These are phyloP conservation scores for Cucurbita maxima DNA, from an alignment of 306 rosid genomes.

Conservation along the genomic window DNA sequence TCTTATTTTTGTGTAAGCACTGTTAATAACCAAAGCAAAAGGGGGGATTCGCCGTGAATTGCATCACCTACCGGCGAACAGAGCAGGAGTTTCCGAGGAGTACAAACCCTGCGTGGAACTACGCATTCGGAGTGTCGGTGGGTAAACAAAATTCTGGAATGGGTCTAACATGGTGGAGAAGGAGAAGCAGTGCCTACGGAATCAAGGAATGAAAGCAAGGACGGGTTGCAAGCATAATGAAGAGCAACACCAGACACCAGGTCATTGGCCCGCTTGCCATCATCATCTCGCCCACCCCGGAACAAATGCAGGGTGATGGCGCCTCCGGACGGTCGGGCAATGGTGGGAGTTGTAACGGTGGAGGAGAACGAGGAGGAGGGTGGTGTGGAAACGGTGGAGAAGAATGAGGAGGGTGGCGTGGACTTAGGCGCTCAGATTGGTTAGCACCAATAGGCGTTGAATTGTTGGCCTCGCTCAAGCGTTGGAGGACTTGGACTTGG, in stretches of 20 bases:
- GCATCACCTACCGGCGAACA: too few relatives aligned
- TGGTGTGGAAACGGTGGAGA: not conserved
- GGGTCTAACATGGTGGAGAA: not conserved
- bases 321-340: not conserved
- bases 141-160: too few relatives aligned
- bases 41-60: too few relatives aligned
- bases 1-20: too few relatives aligned
- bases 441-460: conserved; percentile 5
- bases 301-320: not conserved
- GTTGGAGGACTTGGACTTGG: conserved; percentile 32
- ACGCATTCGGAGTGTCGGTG: not conserved
- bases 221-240: not conserved
- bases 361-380: not conserved
- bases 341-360: not conserved
- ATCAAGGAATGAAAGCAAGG: not conserved
- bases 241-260: not conserved
- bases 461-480: conserved; percentile 9
- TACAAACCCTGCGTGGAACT: not conserved
- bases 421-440: not conserved
- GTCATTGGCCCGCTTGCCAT: not conserved
- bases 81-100: not conserved
- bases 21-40: too few relatives aligned
- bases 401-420: not conserved
- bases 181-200: not conserved
- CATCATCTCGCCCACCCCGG: not conserved